Base-by-base conservation (phyloP, 1,284 basidiomycete species). In the Pholiota adiposa region DNA sequence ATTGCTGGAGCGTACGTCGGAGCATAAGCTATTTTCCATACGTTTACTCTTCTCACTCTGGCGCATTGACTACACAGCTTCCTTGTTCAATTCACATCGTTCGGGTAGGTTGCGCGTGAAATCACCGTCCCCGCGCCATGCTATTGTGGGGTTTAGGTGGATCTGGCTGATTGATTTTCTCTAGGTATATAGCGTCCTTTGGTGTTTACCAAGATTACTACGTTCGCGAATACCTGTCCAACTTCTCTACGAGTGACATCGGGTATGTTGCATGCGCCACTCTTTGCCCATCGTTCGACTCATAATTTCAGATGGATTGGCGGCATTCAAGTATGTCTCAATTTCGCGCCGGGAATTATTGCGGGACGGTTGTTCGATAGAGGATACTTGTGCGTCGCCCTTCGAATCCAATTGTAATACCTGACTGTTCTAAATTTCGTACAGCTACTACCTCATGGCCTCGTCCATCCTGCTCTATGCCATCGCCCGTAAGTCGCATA, bases 291-390 rank as follows among this genome's bases (percentile, higher is more conserved):
- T 19, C 34, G 9, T 19, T 29, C 23, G 49, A 46, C 14, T 2
- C 11, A 33, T 34, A 4, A 4, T 19, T 27, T 23, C n/a, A 79
- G 79, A 49, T 80, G 79, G 79, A 78, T 80, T 56, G 79, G 78
- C 1, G 76, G 77, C 34, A 69, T 74, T 14, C 77, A 79, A 56
- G 67, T 76, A 7, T 78, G 73, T 61, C 67, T 79, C 43, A 70
- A 73, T 31, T 76, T 78, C 54, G 69, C 74, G 1, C 67, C 69
- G 1, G 77, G 77, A 7, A 64, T 77, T 27, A 33, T 76, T 11
- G 71, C 75, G 0, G 78, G 78, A 27, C 59, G 71, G 19, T 64
- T 73, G 16, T 77, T 77, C 50, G 77, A 81, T 59, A 72, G 70
- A 54, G 78, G 78, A 25, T 78, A 79, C 62, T 79, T 77, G 76